These are phyloP conservation scores for Ophiostoma novo-ulmi DNA, from an alignment of 2,329 filamentous ascomycete species.

Conservation along the genomic window DNA sequence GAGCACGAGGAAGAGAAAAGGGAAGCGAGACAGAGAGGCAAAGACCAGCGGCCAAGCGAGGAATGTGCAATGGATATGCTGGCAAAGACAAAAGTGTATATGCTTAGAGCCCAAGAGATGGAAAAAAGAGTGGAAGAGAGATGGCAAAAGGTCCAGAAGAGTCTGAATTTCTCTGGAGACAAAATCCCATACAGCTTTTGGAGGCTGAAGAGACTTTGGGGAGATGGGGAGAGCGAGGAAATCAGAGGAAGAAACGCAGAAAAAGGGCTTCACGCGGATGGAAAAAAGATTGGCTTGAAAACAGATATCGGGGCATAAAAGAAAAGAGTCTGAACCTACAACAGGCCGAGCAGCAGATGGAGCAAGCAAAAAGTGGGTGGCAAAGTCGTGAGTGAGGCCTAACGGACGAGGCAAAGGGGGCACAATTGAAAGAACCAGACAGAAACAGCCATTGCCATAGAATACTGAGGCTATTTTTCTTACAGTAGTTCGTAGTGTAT, in stretches of 20 bases:
- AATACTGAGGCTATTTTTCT: constrained; percentile 23
- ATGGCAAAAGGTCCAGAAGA: constrained; percentile 8
- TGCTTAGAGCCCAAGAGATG: constrained; percentile 1
- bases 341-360: background rate
- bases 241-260: background rate
- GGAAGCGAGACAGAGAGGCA: background rate
- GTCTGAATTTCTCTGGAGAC: constrained; percentile 8
- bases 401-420: constrained; percentile 4
- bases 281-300: background rate
- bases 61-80: constrained; percentile 1
- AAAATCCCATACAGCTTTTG: background rate
- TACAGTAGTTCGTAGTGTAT: constrained; percentile 9
- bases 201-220: background rate
- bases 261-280: constrained; percentile 1
- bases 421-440: constrained; percentile 15
- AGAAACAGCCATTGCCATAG: constrained; percentile 1
- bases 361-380: constrained; percentile 20
- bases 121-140: constrained; percentile 9
- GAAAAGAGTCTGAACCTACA: constrained; percentile 8
- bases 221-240: background rate
- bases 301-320: background rate
- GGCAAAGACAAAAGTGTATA: background rate
- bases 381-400: constrained; percentile 12
- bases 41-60: background rate
- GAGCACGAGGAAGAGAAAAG: background rate